Percentiles rank a stretch among this genome's conserved stretches.
Conservation (phyloP, 805 yeast species). For the Diddensiella transvaalensis region DNA sequence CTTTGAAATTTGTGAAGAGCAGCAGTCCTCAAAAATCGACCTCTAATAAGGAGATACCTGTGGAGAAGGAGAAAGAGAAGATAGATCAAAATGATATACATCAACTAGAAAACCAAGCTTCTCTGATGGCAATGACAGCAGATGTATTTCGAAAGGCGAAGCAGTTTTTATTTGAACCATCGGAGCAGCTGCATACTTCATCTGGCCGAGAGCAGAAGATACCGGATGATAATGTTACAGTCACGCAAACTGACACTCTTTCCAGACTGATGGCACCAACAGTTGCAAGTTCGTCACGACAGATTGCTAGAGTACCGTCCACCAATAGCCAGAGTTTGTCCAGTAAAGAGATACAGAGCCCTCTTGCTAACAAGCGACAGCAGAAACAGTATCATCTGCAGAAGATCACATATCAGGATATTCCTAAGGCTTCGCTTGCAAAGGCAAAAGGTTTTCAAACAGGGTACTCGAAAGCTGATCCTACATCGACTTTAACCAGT, state of each 20-base stretch:
- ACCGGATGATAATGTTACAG: not conserved
- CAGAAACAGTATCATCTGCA: not conserved
- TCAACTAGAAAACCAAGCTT: not conserved
- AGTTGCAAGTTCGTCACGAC: slow-evolving; percentile 15
- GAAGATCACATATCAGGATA: not conserved
- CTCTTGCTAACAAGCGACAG: not conserved
- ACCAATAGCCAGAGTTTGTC: too few relatives aligned
- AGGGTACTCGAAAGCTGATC: not conserved
- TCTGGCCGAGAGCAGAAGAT: not conserved
- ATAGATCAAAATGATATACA: not conserved
- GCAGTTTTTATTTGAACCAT: slow-evolving; percentile 19
- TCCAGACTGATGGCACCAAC: slow-evolving; percentile 22
- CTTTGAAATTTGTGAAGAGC: not conserved
- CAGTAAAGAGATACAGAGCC: not conserved
- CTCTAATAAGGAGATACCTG: not conserved
- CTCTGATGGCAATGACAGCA: slow-evolving; percentile 14
- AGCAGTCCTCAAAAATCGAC: not conserved
- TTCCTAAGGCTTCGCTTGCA: not conserved
- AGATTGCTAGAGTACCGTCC: not conserved
- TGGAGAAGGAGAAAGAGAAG: not conserved
- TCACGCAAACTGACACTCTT: slow-evolving; percentile 3
- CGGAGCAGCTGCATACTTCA: not conserved
- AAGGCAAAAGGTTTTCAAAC: not conserved
- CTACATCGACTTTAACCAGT: not conserved
- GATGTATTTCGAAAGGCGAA: slow-evolving; percentile 20